Percentiles rank a stretch among this genome's conserved stretches.
phyloP scores from a whole-genome alignment of 2,329 filamentous ascomycete species.

The Elsinoe australis region DNA sequence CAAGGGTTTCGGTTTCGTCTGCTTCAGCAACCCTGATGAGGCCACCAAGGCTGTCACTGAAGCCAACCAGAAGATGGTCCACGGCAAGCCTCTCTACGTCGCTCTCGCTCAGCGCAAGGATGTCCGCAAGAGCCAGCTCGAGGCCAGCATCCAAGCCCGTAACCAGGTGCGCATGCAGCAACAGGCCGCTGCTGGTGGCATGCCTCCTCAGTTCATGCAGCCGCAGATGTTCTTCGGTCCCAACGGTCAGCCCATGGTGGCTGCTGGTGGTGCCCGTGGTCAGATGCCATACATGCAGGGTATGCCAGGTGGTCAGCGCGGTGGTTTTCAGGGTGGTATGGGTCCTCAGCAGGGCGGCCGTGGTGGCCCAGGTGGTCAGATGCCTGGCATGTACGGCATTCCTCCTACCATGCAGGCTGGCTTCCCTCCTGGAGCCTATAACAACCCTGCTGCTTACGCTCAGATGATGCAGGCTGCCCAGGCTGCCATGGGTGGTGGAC shows the following conservation, averaged over 20 bases:
- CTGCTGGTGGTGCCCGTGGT: constrained; percentile 48
- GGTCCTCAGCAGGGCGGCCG: constrained; percentile 71
- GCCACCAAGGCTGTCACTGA: constrained; percentile 98
- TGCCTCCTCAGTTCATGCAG: constrained; percentile 69
- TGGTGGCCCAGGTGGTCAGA: constrained; percentile 68
- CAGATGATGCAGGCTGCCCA: constrained; percentile 63
- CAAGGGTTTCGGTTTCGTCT: constrained; percentile 99
- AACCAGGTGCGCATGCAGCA: constrained; percentile 99
- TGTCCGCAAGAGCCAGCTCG: constrained; percentile 96
- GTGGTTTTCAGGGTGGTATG: constrained; percentile 67
- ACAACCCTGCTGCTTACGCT: constrained; percentile 59
- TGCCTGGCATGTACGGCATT: constrained; percentile 78
- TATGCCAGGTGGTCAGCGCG: constrained; percentile 67
- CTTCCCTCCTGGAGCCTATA: constrained; percentile 69
- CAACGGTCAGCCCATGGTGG: constrained; percentile 59
- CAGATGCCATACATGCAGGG: constrained; percentile 54
- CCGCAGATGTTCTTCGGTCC: constrained; percentile 89
- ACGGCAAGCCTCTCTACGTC: constrained; percentile 94
- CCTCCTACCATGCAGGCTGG: constrained; percentile 56
- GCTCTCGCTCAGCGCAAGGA: constrained; percentile 98
- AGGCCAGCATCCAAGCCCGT: constrained; percentile 97
- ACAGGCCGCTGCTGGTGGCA: constrained; percentile 72
- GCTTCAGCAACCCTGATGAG: constrained; percentile 99
- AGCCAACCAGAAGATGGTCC: constrained; percentile 99
- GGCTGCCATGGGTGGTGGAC: constrained; percentile 47